phyloP scores from a whole-genome alignment of 257 asterid species.

The Przewalskia tangutica region DNA sequence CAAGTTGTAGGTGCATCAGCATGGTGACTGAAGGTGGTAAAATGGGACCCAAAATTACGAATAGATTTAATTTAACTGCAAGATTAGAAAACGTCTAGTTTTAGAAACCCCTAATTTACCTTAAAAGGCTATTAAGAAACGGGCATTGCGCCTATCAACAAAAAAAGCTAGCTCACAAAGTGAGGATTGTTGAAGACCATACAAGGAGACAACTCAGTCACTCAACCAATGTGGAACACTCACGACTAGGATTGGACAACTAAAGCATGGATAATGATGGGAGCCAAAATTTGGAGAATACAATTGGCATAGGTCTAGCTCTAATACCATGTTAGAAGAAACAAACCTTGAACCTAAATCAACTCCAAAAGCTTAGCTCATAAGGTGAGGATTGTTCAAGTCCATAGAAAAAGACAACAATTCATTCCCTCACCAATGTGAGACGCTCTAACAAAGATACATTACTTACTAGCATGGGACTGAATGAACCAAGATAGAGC shows the following conservation, averaged over 20 bases:
- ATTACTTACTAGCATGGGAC: background rate
- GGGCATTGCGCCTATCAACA: background rate
- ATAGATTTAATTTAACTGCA: background rate
- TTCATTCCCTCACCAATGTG: background rate
- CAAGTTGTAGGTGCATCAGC: background rate
- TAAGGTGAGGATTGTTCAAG: background rate
- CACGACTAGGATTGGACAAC: background rate
- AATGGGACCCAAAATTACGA: background rate
- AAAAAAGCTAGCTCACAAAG: background rate
- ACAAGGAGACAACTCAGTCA: background rate
- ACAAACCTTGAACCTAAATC: background rate
- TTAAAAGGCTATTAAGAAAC: background rate
- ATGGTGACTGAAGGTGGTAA: background rate
- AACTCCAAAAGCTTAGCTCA: background rate
- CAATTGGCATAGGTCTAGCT: background rate
- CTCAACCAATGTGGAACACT: background rate
- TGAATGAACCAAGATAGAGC: background rate
- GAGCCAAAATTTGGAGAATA: background rate
- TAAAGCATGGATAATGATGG: background rate
- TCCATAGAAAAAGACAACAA: background rate
- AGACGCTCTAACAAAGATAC: background rate
- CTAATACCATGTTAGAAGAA: background rate
- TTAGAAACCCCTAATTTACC: background rate
- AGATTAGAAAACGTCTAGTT: background rate
- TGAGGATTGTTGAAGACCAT: background rate